Evolutionary conservation across 495 filamentous ascomycete species (phyloP), one percentile per base, ranked within the genome.

Genomic region (Sabuloglossum arenarium): DNA sequence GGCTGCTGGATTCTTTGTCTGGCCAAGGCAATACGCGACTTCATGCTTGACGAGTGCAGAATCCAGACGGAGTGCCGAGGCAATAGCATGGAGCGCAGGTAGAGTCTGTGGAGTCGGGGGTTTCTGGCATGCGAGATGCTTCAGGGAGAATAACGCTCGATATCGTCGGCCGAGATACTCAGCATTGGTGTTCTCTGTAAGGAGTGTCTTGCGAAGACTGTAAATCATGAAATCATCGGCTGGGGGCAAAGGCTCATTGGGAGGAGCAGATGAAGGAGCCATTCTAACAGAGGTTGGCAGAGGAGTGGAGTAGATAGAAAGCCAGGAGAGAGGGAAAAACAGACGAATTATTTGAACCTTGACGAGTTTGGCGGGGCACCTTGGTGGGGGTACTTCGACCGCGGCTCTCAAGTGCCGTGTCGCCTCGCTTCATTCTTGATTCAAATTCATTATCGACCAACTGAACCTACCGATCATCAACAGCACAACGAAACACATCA

Each of bases 111-210:
- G 67, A 31, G 76, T 79, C 6, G 75, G 71, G 10, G 79, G 79
- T 10, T 79, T 66, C 53, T 80, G 74, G 43, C 79, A 81, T 10
- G 93, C 91, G 45, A 95, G 72, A 68, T 95, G 81, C 70, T 97
- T 97, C 55, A 99, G 80, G 12, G 91, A 95, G 73, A 99, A 99
- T 61, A 97, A 84, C 27, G 91, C 93, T 63, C 91, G 89, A 71
- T 97, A 99, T 56, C 90, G 87, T 58, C 83, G 75, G 19, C 16
- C 21, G 49, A 51, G 47, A 14, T 8, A 16, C 16, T 16, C 34
- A 11, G 25, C 8, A 6, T 88, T 83, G 58, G 82, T 79, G 30
- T 73, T 68, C 69, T 97, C 89, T 56, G 82, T 79, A 61, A 73
- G 79, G 54, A 98, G 81, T 60, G 82, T 80, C 61, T 81, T 73